Evolutionary conservation across 441 rosid species (phyloP).

Genomic region (Eruca vesicaria): DNA sequence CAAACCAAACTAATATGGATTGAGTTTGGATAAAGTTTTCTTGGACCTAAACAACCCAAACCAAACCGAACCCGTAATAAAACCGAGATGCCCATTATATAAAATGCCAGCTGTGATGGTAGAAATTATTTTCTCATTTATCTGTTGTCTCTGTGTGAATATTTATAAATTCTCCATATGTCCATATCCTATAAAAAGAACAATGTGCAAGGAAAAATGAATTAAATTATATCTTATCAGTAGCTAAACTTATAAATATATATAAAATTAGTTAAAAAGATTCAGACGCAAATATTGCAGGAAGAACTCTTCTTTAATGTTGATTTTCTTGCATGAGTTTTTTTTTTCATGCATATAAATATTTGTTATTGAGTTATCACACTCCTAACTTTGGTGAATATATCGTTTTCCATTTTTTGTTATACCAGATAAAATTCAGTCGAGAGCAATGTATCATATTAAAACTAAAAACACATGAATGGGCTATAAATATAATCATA

Average conservation of each 20-base stretch:
- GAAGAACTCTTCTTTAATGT: background rate
- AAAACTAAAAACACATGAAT: background rate
- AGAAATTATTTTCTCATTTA: background rate
- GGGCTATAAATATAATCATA: background rate
- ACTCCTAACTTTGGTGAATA: background rate
- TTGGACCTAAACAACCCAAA: no score
- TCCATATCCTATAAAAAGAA: background rate
- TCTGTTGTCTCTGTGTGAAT: background rate
- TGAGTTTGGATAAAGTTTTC: no score
- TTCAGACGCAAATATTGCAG: background rate
- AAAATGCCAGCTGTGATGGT: background rate
- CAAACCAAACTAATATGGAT: no score
- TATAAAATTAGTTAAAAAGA: no score
- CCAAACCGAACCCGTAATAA: no score
- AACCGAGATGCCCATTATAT: no score
- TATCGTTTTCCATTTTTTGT: background rate
- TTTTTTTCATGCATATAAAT: background rate
- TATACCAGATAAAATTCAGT: background rate
- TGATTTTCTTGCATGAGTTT: background rate
- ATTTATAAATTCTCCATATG: background rate
- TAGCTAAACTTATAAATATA: background rate
- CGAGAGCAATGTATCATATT: background rate
- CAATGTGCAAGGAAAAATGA: background rate
- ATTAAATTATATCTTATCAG: background rate
- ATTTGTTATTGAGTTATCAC: background rate